Base-by-base conservation (phyloP, 2,329 filamentous ascomycete species). In the Arthrobotrys musiformis region DNA sequence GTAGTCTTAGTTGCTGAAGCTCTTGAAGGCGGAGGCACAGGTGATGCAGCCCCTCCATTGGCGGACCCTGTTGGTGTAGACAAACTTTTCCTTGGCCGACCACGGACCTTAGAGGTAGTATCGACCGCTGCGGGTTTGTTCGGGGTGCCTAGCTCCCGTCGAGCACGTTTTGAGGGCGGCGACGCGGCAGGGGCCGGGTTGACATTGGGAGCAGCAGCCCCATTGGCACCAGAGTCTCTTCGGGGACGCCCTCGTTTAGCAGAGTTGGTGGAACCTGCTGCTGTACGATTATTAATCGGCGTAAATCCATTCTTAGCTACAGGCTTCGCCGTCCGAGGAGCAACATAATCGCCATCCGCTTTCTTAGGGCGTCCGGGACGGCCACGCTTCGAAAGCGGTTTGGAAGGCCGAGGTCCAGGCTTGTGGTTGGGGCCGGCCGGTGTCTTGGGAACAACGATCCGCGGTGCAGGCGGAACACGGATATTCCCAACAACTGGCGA, bases 291-390 rank as follows among this genome's bases (percentile, higher is more conserved):
- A 22, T 63, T 70, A 13, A 70, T 52, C 4, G 72, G 63, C 9
- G 70, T 75, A 35, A 73, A 73, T 15, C 56, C 58, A 15, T 63
- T 64, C 6, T 22, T 30, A 30, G 46, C 8, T 17, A 19, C 24
- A 4, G 58, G 19, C n/a, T 58, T 58, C 13, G 50, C 15, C 26
- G 58, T 42, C 17, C 28, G 44, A n/a, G 64, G 64, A 2, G 66
- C 64, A 42, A 58, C 28, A 46, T 72, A 64, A 15, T 62, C 35
- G 5, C n/a, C 33, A 40, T 63, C 70, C 6, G 37, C 48, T 19
- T 75, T 69, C 60, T 76, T 76, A 3, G 72, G 64, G 24, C 70
- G 70, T 4, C 63, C 63, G 5, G 70, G 62, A 22, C 72, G 72
- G 22, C 72, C 72, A 22, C 58, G 35, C 35, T 70, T 76, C 9